These are phyloP conservation scores for Buxus sempervirens DNA, from an alignment of 164 flowering plant genomes.

Conservation along the genomic window DNA sequence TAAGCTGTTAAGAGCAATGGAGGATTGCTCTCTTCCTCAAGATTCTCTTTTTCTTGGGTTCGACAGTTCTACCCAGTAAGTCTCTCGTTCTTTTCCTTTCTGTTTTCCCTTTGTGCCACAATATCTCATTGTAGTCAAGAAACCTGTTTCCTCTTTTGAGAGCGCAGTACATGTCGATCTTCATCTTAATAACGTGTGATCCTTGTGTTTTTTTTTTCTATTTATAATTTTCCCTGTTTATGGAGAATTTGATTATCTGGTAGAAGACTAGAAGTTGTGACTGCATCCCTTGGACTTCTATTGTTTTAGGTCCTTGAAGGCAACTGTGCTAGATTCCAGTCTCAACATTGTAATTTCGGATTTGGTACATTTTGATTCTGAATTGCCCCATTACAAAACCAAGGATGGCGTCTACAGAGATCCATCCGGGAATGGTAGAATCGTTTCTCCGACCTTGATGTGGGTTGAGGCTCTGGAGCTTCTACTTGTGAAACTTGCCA, in stretches of 20 bases:
- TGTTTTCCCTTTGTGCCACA: neutral
- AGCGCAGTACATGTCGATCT: too few species aligned
- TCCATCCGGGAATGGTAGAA: constrained; percentile 58
- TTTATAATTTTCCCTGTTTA: neutral
- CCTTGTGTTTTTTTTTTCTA: neutral
- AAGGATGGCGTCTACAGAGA: constrained; percentile 90
- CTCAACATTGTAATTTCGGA: constrained; percentile 64
- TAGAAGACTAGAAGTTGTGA: neutral
- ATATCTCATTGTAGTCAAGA: neutral
- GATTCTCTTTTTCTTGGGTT: constrained; percentile 62
- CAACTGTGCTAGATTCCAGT: constrained; percentile 77
- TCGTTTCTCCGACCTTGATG: constrained; percentile 93
- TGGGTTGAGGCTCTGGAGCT: constrained; percentile 95
- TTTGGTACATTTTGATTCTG: constrained; percentile 73
- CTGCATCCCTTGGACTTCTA: neutral
- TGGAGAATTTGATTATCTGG: neutral
- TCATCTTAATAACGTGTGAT: too few species aligned
- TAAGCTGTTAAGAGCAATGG: constrained; percentile 24
- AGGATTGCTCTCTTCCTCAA: constrained; percentile 41
- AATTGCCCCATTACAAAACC: constrained; percentile 83
- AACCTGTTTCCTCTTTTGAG: neutral
- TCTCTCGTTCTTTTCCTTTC: neutral
- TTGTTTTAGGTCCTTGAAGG: constrained; percentile 76
- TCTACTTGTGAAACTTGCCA: constrained; percentile 51
- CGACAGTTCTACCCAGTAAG: constrained; percentile 71